Base-by-base conservation (phyloP, 2,329 filamentous ascomycete genomes). In the Penicillium brevicompactum region DNA sequence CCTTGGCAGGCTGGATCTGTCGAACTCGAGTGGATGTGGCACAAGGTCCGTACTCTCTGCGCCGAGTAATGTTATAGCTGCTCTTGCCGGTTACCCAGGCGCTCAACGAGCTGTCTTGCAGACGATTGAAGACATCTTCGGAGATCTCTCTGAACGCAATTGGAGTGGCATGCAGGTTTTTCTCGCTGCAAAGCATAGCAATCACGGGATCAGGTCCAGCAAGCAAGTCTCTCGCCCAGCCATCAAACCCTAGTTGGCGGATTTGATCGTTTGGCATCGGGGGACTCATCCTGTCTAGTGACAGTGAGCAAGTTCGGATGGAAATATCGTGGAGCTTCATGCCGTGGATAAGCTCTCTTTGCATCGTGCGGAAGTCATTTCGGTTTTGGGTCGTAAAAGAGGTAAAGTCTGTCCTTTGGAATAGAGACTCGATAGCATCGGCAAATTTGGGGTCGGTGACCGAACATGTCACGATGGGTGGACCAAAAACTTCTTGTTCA, bases 141-240 rank as follows among this genome's bases (percentile, higher is more conserved):
- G 73, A 83, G 32, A 92, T 84, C 9, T 90, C 85, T 5, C 71
- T 72, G 13, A 86, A 76, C 14, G 84, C 80, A 43, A 93, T 82
- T 0, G 85, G 91, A 5, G 87, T 87, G 24, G 79, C 77, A 64
- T 96, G 86, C 6, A 97, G 73, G 50, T 78, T 82, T 55, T 82
- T 84, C 62, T 90, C 87, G 11, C 86, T 83, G 72, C 92, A 97
- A 21, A 99, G 83, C 89, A 96, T 94, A 6, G 91, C 88, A 32
- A 97, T 77, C 1, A 99, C 90, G 1, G 90, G 83, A 1, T 88
- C 86, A 0, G 95, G 95, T 0, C 93, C 94, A 32, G 87, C 82
- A 5, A 99, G 70, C 55, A 84, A 90, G 67, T 97, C 89, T 24
- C 90, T 80, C 0, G 91, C 87, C 76, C 89, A 96, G 2, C 88